Evolutionary conservation across 331 rosid species (phyloP), one percentile per base, ranked within the genome.

Genomic region (Stylosanthes scabra): DNA sequence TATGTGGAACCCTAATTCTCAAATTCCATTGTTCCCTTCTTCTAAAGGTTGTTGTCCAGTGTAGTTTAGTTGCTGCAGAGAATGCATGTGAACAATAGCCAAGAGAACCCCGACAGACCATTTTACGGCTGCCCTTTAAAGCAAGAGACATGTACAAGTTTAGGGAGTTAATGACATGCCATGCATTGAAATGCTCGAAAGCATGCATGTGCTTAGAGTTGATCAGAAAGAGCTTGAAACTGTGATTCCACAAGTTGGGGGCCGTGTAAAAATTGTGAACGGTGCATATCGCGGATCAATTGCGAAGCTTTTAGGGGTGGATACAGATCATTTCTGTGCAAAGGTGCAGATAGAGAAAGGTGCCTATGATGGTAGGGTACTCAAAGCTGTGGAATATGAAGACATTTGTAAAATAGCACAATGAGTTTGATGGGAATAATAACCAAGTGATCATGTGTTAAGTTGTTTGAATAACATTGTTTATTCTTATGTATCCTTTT

Each of bases 261-360:
- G 95, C 10, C 87, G 87, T 27, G 95, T 94, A 15, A 89, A 84
- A 86, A 83, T 94, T 41, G 93, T 89, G 29, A 94, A 94, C 15
- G 97, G 99, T 3, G 97, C 99, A 0, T 94, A 94, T 62, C 83
- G 92, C 2, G 92, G 97, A 62, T 88, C 89, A 2, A 76, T 46
- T 60, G 97, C 88, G 1, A 85, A 81, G 85, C 76, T 91, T 49
- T 59, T 94, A 76, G 90, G 88, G 1, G 96, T 94, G 60, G 92
- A 88, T 63, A 91, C 88, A 1, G 84, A 85, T 41, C 78, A 63
- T 71, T 91, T 89, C 83, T 85, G 89, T 6, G 92, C 93, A 0
- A 89, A 85, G 74, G 91, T 94, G 85, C 97, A 88, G 87, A 86
- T 94, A 50, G 92, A 94, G 87, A 94, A 91, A 83, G 97, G 99